Percentiles rank a stretch among this genome's conserved stretches.
Conservation (phyloP, 169 alveolate genomes). For the Plasmodium relictum region DNA sequence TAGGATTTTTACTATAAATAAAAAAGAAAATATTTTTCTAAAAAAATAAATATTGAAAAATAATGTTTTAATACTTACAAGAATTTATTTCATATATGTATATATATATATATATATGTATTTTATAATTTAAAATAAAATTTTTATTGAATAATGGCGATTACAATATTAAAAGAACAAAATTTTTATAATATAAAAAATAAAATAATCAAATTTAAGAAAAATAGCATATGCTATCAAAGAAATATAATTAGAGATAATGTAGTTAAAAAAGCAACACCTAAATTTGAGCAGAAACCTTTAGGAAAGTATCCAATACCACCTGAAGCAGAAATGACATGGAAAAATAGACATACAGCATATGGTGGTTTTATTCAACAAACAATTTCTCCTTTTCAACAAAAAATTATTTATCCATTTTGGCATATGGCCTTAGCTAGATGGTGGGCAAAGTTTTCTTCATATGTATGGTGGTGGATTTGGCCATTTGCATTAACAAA, state of each 20-base stretch:
- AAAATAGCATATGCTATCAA: constrained; percentile 50
- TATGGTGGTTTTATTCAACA: constrained; percentile 91
- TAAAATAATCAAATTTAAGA: constrained; percentile 3
- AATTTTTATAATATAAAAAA: constrained; percentile 7
- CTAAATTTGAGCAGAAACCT: constrained; percentile 87
- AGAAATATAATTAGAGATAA: constrained; percentile 31
- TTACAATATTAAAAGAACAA: constrained; percentile 10
- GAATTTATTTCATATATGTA: neutral
- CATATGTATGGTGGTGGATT: constrained; percentile 86
- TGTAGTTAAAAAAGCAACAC: constrained; percentile 78
- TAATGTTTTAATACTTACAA: too few species aligned
- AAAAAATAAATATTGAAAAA: too few species aligned
- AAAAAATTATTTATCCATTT: constrained; percentile 88
- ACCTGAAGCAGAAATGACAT: constrained; percentile 91
- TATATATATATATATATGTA: constrained; percentile 13
- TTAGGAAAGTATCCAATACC: constrained; percentile 91
- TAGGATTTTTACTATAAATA: too few species aligned
- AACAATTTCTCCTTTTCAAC: constrained; percentile 90
- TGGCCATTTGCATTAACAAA: constrained; percentile 82
- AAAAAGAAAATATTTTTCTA: too few species aligned
- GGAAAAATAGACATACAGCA: constrained; percentile 89
- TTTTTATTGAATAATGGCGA: neutral
- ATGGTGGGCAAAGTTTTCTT: constrained; percentile 88
- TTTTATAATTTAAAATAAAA: neutral
- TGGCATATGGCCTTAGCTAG: constrained; percentile 91